Evolutionary conservation across 169 alveolate genomes (phyloP), one percentile per base, ranked within the genome.

Genomic region (Plasmodium gaboni): DNA sequence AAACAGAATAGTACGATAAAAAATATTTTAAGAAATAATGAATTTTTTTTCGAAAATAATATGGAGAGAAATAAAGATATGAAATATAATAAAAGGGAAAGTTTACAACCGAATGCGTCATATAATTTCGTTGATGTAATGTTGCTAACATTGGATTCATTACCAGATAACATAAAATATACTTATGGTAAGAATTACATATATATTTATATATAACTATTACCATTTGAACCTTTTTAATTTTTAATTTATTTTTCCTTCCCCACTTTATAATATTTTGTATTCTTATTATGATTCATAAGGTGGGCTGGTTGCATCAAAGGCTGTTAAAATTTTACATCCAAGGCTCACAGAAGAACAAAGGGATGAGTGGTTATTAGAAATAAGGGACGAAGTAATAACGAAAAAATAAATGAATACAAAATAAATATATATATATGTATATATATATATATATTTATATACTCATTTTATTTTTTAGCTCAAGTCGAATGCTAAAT

Each of bases 401-500:
- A 59, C 13, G 8, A 38, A 74, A 26, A 24, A 64, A 24, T 8
- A 24, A 71, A 71, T 1, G 53, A 70, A 17, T 0, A 2, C 2
- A n/a, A 50, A 17, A 46, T 26, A 69, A 6, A 46, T 0, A 38
- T 38, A 26, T 26, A 26, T 1, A 26, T 26, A 26, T 26, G 4
- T 1, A 26, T 26, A 26, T 26, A 26, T 5, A 53, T 8, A 53
- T 53, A 53, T 9, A n/a, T 19, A 28, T 10, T 13, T 26, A 19
- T 1, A 15, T 24, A 26, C 22, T 38, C 32, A 26, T 65, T 24
- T 24, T 32, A 65, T 10, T 38, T 17, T 65, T 73, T 24, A 83
- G 91, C 68, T 83, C 72, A 83, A 83, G 42, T 83, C 91, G n/a
- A 83, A 83, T 38, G 91, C 91, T 8, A 83, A 38, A 24, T 83